Base-by-base conservation (phyloP, 345 rosid species). In the Laguncularia racemosa region DNA sequence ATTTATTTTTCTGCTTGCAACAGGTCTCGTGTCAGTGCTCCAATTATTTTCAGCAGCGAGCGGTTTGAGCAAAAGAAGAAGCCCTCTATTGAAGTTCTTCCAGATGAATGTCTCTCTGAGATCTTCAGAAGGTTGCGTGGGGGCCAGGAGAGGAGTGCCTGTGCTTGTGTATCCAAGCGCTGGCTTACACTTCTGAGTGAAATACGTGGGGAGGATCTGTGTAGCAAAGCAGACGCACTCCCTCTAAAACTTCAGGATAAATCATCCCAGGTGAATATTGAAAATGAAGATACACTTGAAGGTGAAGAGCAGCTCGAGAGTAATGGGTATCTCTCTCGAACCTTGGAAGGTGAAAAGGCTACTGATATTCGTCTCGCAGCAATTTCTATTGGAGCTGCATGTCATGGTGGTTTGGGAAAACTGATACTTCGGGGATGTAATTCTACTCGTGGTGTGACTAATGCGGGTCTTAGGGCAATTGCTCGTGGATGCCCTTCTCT, bases 101-200 rank as follows among this genome's bases (percentile, higher is more conserved):
- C 97, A 0, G 96, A 93, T 40, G 99, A 93, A 71, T 93, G 99
- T 63, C 81, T 93, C 52, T 90, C 87, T 45, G 99, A 93, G 78
- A 84, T 93, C 71, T 71, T 93, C 59, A 73, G 95, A 48, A 80
- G 92, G 18, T 59, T 93, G 71, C 66, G 82, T 52, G 88, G 86
- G 43, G 77, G 86, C 3, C 73, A 76, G 63, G 99, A 85, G 77
- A 82, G 90, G 80, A 84, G 87, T 69, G 77, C 82, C 48, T 82
- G 83, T 21, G 92, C 96, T 50, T 78, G 81, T 54, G 97, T 90
- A 57, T 93, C 99, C 2, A 89, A 82, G 79, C 89, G 73, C 11
- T 93, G 97, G 97, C 99, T 93, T 73, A 38, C 60, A 0, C 84
- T 93, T 71, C 50, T 85, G 15, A 90, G 87, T 72, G 84, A 77